These are phyloP conservation scores for Protoeuglena noctilucae DNA, from an alignment of 139 green algal species.

Conservation along the genomic window DNA sequence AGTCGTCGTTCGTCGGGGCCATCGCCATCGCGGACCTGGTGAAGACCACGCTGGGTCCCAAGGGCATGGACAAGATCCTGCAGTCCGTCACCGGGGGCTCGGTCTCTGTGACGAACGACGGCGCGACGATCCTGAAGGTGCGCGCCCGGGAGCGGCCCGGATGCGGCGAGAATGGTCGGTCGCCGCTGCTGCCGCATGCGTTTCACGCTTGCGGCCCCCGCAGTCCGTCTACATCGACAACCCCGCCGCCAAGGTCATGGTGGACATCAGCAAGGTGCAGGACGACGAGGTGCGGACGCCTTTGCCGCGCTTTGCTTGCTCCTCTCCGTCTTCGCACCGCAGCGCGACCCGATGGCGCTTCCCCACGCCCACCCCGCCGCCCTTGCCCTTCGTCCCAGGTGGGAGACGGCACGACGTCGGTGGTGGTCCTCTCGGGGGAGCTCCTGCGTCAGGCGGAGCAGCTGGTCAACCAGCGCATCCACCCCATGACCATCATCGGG, in stretches of 20 bases:
- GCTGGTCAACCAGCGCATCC: constrained; percentile 80
- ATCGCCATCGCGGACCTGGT: constrained; percentile 96
- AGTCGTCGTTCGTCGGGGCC: too few relatives aligned
- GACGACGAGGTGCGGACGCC: constrained; percentile 80
- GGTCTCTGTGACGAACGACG: constrained; percentile 95
- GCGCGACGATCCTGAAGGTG: constrained; percentile 96
- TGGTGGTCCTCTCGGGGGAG: constrained; percentile 95
- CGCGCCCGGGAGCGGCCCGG: too few relatives aligned
- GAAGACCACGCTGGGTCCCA: constrained; percentile 93
- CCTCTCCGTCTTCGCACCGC: too few relatives aligned
- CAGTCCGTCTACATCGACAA: constrained; percentile 95
- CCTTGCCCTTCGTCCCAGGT: constrained; percentile 20
- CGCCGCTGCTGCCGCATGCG: too few relatives aligned
- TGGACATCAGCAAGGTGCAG: constrained; percentile 89
- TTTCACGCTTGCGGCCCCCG: too few relatives aligned
- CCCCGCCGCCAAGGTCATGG: constrained; percentile 86
- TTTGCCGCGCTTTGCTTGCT: too few relatives aligned
- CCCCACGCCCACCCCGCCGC: too few relatives aligned
- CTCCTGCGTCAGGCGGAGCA: constrained; percentile 89
- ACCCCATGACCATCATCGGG: constrained; percentile 97
- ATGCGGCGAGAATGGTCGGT: too few relatives aligned
- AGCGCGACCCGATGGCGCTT: too few relatives aligned
- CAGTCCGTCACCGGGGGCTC: constrained; percentile 49
- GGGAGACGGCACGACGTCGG: constrained; percentile 91
- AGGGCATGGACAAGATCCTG: constrained; percentile 99